Base-by-base conservation (phyloP, 148 eudicot species). In the Vaccinium corymbosum region DNA sequence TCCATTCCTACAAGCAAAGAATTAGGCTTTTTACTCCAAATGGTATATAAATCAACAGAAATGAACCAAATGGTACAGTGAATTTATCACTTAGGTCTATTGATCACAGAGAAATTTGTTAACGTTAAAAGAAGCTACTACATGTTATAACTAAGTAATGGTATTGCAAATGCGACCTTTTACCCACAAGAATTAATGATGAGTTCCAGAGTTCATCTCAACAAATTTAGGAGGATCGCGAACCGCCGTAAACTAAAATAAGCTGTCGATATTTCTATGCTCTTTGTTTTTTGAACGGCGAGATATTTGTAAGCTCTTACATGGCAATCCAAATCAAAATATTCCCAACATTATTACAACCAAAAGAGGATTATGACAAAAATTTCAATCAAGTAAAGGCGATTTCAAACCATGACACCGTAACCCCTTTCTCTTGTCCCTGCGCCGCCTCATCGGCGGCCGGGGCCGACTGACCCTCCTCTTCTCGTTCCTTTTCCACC, bases 1-100 rank as follows among this genome's bases (percentile, higher is more conserved):
- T 52, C 99, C 99, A 87, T 97, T 95, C 99, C 99, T 97, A 68
- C 78, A 53, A 49, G 25, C 48, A 22, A 85, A 56, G 66, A n/a
- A 79, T 19, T n/a, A n/a, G 4, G n/a, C 38, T 22, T 29, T 3
- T 80, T 50, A 79, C 12, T 20, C 15, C 72, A 71, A 22, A 25
- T 50, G 14, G 48, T 14, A 19, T 35, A 1, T 35, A 51, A 51
- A 52, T 50, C 25, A 81, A 4, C 25, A 49, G n/a, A 51, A 51
- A 51, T 12, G 5, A 35, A n/a, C 59, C 27, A 77, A 77, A 50
- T 6, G 9, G 68, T 61, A 61, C n/a, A 8, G 27, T n/a, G 0
- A 61, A 50, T 8, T 32, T 16, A 17, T 74, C 17, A n/a, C 11
- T 46, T 48, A 48, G 29, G 15, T 42, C 6, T 42, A 42, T 5